Base-by-base conservation (phyloP, 129 eudicot species). In the carrot (Daucus carota) region DNA sequence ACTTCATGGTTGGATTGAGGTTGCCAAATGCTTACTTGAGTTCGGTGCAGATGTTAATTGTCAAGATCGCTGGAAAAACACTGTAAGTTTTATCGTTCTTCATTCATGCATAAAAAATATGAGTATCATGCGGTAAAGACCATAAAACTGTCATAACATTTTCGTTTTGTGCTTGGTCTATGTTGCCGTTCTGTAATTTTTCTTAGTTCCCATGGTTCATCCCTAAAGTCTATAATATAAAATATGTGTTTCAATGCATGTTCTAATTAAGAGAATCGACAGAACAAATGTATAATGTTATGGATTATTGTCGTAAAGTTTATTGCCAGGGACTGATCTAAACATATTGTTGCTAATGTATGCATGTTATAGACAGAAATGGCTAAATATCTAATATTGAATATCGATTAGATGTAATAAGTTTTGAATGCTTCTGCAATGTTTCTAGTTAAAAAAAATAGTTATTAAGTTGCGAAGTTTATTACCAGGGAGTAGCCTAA, bases 31-130 rank as follows among this genome's bases (percentile, higher is more conserved):
- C 60, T 86, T 92, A 80, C 85, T 92, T 65, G 96, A 90, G 77
- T 81, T 70, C 75, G 90, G 93, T 52, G 98, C 98, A 12, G 96
- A 92, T 71, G 94, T 92, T 78, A 92, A 92, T 86, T 93, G 92
- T 52, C 96, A 85, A 15, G 98, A 92, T 84, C 98, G 96, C 16
- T 92, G 98, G 98, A 92, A 83, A 62, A 92, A 92, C 84, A 92
- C 98, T 69, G 98, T 92, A 82, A 45, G 41, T 20, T 10, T 59
- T 28, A n/a, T 68, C 65, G 24, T 57, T 57, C 29, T 9, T 57
- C 3, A 52, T 57, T 24, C 8, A n/a, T 57, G 31, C 65, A 24
- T 15, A 57, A 24, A 9, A 12, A n/a, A n/a, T 24, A 9, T 24
- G 31, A 57, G 31, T 57, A 9, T 28, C 31, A 22, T 24, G 22